Conservation (phyloP, 179 eudicot species). For the Camellia oleifera region DNA sequence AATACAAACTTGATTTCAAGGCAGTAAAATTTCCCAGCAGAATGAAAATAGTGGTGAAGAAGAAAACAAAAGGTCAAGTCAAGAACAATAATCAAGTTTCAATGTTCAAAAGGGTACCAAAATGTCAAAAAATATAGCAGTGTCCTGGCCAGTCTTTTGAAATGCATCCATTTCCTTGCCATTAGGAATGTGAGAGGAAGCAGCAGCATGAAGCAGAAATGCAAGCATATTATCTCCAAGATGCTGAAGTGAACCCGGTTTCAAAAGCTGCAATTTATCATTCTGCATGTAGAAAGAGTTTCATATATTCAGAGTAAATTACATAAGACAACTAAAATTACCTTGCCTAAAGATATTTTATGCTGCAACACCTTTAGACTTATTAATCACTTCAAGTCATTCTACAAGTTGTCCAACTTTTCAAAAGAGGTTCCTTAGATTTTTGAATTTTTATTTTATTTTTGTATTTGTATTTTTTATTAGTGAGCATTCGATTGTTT, state of each 20-base stretch:
- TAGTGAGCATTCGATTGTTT: neutral
- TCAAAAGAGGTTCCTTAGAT: neutral
- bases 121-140: conserved; percentile 86
- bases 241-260: conserved; percentile 95
- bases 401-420: neutral
- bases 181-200: conserved; percentile 54
- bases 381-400: neutral
- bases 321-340: neutral
- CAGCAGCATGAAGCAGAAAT: conserved; percentile 69
- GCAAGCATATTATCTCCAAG: conserved; percentile 98
- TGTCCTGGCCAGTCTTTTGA: conserved; percentile 33
- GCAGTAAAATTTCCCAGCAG: neutral
- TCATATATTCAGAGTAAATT: conserved; percentile 1
- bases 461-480: neutral
- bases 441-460: neutral
- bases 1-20: neutral
- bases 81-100: conserved; percentile 7
- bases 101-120: conserved; percentile 45
- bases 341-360: neutral
- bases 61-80: conserved; percentile 8
- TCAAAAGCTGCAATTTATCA: conserved; percentile 82
- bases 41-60: neutral
- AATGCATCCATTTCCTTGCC: conserved; percentile 35
- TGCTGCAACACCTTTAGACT: neutral
- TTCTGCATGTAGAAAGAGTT: conserved; percentile 49